phyloP scores from a whole-genome alignment of 2,329 filamentous ascomycete genomes.

The Trichophyton verrucosum region DNA sequence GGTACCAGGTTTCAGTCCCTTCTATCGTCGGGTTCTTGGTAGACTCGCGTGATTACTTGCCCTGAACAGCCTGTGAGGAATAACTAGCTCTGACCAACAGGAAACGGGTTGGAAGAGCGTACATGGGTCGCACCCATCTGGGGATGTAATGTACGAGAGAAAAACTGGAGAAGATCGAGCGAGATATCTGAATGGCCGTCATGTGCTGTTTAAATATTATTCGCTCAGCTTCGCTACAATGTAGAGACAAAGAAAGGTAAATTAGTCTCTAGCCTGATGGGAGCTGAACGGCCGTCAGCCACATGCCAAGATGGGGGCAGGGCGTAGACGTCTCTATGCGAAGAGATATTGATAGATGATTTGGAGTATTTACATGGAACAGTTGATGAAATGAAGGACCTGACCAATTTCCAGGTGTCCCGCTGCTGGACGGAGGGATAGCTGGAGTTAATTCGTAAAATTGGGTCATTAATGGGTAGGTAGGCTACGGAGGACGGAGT shows the following conservation, averaged over 20 bases:
- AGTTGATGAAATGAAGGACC: not conserved
- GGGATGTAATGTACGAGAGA: not conserved
- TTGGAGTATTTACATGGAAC: not conserved
- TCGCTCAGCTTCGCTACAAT: not conserved
- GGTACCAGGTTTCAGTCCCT: not conserved
- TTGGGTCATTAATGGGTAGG: not conserved
- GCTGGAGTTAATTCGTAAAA: not conserved
- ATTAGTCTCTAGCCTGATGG: not conserved
- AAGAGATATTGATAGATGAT: not conserved
- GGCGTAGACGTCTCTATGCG: not conserved
- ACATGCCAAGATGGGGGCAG: not conserved
- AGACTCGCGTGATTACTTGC: not conserved
- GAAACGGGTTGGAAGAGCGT: not conserved
- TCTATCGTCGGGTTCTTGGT: not conserved
- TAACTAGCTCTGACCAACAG: not conserved
- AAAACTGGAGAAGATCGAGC: not conserved
- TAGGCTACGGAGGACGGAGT: too few relatives aligned
- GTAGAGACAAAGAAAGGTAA: slow-evolving; percentile 2
- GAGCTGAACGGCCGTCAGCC: not conserved
- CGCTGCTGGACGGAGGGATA: not conserved
- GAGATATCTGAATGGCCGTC: not conserved
- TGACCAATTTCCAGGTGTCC: not conserved
- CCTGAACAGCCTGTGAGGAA: not conserved
- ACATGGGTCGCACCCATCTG: not conserved
- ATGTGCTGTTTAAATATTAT: not conserved